Conservation (phyloP, 2,329 filamentous ascomycete genomes). For the Pestalotiopsis sp. region DNA sequence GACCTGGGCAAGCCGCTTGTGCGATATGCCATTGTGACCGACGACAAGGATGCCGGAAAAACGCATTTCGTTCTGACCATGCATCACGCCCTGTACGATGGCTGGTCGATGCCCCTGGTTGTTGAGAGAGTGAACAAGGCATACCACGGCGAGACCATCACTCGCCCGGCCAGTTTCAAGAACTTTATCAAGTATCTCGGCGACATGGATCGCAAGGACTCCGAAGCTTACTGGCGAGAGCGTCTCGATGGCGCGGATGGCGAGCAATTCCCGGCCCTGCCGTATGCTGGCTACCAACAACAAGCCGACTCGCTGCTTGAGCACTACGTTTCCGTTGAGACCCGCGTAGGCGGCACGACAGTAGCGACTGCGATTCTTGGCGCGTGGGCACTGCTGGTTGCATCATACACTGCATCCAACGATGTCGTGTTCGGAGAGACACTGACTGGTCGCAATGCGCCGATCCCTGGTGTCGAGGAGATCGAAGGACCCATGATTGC, state of each 20-base stretch:
- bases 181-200: constrained; percentile 52
- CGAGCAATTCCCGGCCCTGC: constrained; percentile 51
- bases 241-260: constrained; percentile 46
- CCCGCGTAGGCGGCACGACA: constrained; percentile 44
- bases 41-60: constrained; percentile 29
- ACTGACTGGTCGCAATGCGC: constrained; percentile 56
- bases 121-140: constrained; percentile 50
- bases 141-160: constrained; percentile 36
- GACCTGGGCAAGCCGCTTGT: constrained; percentile 49
- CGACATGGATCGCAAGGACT: constrained; percentile 38
- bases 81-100: constrained; percentile 60
- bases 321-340: constrained; percentile 45
- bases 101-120: constrained; percentile 56
- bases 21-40: constrained; percentile 45
- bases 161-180: constrained; percentile 46
- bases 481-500: constrained; percentile 65
- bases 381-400: constrained; percentile 59
- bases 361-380: constrained; percentile 60
- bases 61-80: constrained; percentile 54
- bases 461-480: constrained; percentile 49
- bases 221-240: constrained; percentile 49
- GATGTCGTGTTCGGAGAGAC: constrained; percentile 64
- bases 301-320: constrained; percentile 56
- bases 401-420: constrained; percentile 51
- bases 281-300: constrained; percentile 49